A percentile compares a stretch with the other conserved stretches of the same genome.
Conservation (phyloP, 2,329 filamentous ascomycete genomes). For the Nothophaeocryptopus gaeumannii region DNA sequence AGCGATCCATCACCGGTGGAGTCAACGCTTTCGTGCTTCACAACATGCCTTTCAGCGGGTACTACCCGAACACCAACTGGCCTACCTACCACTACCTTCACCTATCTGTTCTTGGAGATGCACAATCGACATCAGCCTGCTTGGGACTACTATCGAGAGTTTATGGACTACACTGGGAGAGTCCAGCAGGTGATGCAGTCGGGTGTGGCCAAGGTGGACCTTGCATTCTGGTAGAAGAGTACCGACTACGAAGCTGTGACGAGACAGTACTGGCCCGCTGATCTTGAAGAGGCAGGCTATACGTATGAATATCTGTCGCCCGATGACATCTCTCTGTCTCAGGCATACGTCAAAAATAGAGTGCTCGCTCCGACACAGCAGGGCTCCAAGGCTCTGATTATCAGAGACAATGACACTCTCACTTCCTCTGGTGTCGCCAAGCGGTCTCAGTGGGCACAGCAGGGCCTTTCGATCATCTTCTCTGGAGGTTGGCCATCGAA, state of each 20-base stretch:
- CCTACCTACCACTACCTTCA: conserved; percentile 46
- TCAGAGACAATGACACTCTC: conserved; percentile 38
- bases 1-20: conserved; percentile 40
- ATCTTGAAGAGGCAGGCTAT: conserved; percentile 26
- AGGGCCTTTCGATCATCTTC: conserved; percentile 45
- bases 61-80: conserved; percentile 50
- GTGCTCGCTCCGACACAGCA: conserved; percentile 41
- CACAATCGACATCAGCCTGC: conserved; percentile 41
- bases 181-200: conserved; percentile 39
- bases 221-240: conserved; percentile 41
- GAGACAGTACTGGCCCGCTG: conserved; percentile 20
- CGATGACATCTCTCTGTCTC: conserved; percentile 42
- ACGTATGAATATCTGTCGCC: conserved; percentile 47
- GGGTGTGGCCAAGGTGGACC: conserved; percentile 42
- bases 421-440: conserved; percentile 36
- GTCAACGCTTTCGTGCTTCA: conserved; percentile 48
- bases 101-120: conserved; percentile 42
- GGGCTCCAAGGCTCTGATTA: conserved; percentile 44
- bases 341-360: conserved; percentile 38
- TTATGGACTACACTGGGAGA: conserved; percentile 39
- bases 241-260: conserved; percentile 5
- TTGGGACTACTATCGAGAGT: conserved; percentile 41
- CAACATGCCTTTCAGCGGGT: conserved; percentile 41
- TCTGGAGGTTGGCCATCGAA: conserved; percentile 33
- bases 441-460: conserved; percentile 36